Base-by-base conservation (phyloP, 148 eudicot genomes). In the Amaranthus hypochondriacus region DNA sequence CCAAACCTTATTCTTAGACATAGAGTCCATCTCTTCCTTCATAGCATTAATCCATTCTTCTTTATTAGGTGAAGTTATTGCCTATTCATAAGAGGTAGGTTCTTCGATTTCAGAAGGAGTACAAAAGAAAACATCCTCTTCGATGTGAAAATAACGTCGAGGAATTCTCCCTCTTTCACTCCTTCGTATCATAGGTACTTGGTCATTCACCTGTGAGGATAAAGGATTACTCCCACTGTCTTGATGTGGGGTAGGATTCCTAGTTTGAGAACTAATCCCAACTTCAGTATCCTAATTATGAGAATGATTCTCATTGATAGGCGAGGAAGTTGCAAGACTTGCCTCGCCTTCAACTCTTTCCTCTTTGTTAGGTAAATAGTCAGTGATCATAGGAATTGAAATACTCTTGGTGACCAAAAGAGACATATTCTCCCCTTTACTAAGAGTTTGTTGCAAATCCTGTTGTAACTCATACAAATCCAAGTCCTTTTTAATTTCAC, bases 21-120 rank as follows among this genome's bases (percentile, higher is more conserved):
- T n/a, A n/a, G n/a, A n/a, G n/a, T n/a, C n/a, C n/a, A n/a, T n/a
- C n/a, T n/a, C n/a, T n/a, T n/a, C n/a, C n/a, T n/a, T n/a, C n/a
- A n/a, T n/a, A n/a, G n/a, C n/a, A n/a, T n/a, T n/a, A n/a, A n/a
- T n/a, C n/a, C n/a, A n/a, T n/a, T n/a, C n/a, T n/a, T n/a, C n/a
- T n/a, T n/a, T n/a, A n/a, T n/a, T n/a, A n/a, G n/a, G n/a, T n/a
- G n/a, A n/a, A n/a, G n/a, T n/a, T n/a, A n/a, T 60, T 5, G 63
- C 63, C 28, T 60, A 4, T 60, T 60, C 9, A 60, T n/a, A 60
- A 60, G 63, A 60, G 28, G 42, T 18, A 5, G 63, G 63, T 3
- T 60, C 63, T n/a, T 60, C 63, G 28, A 60, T 60, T 43, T 60
- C 63, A 5, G 63, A 9, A 60, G 28, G 63, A 60, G 63, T 60